Percentiles rank a stretch among this genome's conserved stretches.
phyloP scores from a whole-genome alignment of 495 filamentous ascomycete species.

The Talaromyces adpressus region DNA sequence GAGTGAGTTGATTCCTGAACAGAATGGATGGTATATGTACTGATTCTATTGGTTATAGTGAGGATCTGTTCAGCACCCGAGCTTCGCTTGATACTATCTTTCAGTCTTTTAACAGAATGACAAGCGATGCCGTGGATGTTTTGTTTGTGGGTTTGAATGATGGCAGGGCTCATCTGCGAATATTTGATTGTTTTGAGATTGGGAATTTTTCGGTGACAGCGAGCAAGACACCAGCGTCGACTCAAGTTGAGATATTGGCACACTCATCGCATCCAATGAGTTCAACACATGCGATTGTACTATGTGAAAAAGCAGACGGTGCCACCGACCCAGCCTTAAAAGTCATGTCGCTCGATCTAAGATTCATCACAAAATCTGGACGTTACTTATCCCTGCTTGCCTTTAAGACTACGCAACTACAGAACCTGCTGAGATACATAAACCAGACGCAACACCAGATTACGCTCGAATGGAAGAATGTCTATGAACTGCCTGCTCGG shows the following conservation, averaged over 20 bases:
- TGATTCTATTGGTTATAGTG: conserved; percentile 33
- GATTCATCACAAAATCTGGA: conserved; percentile 72
- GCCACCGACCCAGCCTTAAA: conserved; percentile 31
- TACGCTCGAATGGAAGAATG: conserved; percentile 69
- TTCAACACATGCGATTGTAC: conserved; percentile 70
- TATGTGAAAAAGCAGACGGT: conserved; percentile 26
- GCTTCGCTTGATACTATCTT: conserved; percentile 66
- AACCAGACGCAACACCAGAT: conserved; percentile 69
- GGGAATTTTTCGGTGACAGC: conserved; percentile 51
- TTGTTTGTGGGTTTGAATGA: conserved; percentile 72
- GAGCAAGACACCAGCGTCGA: background rate
- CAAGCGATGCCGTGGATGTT: conserved; percentile 70
- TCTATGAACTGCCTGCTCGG: conserved; percentile 68
- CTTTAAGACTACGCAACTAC: conserved; percentile 78
- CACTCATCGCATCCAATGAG: conserved; percentile 69
- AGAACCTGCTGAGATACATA: conserved; percentile 79
- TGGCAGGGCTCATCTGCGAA: conserved; percentile 72
- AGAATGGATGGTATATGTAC: background rate
- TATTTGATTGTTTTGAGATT: conserved; percentile 86
- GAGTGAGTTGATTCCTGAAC: conserved; percentile 21
- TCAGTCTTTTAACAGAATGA: conserved; percentile 50
- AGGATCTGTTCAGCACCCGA: conserved; percentile 67
- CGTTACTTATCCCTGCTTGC: conserved; percentile 74
- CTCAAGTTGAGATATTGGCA: conserved; percentile 17
- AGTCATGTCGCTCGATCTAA: conserved; percentile 73